These are phyloP conservation scores for Colletotrichum sp. DNA, from an alignment of 2,329 filamentous ascomycete genomes.

Conservation along the genomic window DNA sequence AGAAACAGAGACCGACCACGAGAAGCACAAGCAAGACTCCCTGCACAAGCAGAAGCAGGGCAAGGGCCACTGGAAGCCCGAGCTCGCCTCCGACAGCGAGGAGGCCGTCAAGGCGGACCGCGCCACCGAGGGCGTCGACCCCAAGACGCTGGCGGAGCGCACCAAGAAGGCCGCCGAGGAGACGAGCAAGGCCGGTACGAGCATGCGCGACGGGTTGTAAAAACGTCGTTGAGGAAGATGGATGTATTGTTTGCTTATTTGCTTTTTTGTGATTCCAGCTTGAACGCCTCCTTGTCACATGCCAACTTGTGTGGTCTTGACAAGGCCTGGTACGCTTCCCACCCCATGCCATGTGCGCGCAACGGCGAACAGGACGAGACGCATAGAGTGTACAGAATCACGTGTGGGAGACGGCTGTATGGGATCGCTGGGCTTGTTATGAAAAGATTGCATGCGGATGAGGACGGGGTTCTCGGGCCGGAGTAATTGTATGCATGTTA, in stretches of 20 bases:
- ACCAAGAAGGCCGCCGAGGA: constrained; percentile 61
- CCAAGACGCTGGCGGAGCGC: constrained; percentile 60
- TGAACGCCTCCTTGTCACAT: neutral
- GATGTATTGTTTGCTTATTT: neutral
- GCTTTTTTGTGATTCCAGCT: neutral
- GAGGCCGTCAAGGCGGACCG: constrained; percentile 76
- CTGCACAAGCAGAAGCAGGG: constrained; percentile 73
- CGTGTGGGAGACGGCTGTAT: neutral
- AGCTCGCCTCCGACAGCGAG: constrained; percentile 80
- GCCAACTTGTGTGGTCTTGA: neutral
- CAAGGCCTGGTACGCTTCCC: neutral
- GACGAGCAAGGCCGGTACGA: constrained; percentile 52
- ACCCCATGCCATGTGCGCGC: neutral
- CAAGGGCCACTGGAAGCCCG: constrained; percentile 76
- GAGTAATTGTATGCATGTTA: neutral
- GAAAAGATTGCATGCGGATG: neutral
- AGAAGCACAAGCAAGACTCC: constrained; percentile 66
- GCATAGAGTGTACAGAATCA: neutral
- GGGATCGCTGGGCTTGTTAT: neutral
- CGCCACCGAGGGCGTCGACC: constrained; percentile 38
- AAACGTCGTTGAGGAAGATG: no score
- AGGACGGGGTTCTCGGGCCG: neutral
- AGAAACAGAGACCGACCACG: constrained; percentile 49
- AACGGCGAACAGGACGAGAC: neutral
- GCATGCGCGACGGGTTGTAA: constrained; percentile 49